These are phyloP conservation scores for Auriscalpium microsporum DNA, from an alignment of 768 basidiomycete species.

Conservation along the genomic window DNA sequence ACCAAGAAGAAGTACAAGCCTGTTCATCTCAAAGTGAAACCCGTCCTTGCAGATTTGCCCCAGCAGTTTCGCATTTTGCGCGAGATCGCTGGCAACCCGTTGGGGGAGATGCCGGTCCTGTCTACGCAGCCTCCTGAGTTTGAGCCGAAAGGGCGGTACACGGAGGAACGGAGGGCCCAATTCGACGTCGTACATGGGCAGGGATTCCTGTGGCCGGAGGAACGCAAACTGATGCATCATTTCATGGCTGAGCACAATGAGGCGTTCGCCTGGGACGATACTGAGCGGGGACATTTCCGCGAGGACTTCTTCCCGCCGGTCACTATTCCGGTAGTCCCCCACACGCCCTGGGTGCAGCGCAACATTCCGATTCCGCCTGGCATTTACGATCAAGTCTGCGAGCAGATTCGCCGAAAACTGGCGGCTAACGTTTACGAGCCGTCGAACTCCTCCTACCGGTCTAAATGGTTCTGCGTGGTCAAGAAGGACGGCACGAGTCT, in stretches of 20 bases:
- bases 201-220: slow-evolving; percentile 26
- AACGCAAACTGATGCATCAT: slow-evolving; percentile 25
- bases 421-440: slow-evolving; percentile 26
- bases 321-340: slow-evolving; percentile 26
- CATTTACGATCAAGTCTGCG: slow-evolving; percentile 18
- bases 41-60: slow-evolving; percentile 14
- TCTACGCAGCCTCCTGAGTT: slow-evolving; percentile 6
- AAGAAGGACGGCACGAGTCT: slow-evolving; percentile 17
- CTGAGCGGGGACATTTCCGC: slow-evolving; percentile 26
- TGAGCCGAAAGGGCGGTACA: slow-evolving; percentile 7
- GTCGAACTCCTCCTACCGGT: slow-evolving; percentile 17
- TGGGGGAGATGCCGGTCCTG: slow-evolving; percentile 7
- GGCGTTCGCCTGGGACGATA: slow-evolving; percentile 32
- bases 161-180: slow-evolving; percentile 7
- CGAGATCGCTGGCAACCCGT: slow-evolving; percentile 10
- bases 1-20: too few relatives aligned
- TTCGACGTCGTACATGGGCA: slow-evolving; percentile 7
- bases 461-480: slow-evolving; percentile 17
- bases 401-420: slow-evolving; percentile 28
- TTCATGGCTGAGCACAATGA: slow-evolving; percentile 24
- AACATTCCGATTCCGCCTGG: slow-evolving; percentile 15
- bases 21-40: slow-evolving; percentile 3
- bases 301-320: slow-evolving; percentile 21
- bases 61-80: slow-evolving; percentile 14
- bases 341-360: slow-evolving; percentile 20